phyloP scores from a whole-genome alignment of 1,139 yeast genomes.

The Yamadazyma siamensis region DNA sequence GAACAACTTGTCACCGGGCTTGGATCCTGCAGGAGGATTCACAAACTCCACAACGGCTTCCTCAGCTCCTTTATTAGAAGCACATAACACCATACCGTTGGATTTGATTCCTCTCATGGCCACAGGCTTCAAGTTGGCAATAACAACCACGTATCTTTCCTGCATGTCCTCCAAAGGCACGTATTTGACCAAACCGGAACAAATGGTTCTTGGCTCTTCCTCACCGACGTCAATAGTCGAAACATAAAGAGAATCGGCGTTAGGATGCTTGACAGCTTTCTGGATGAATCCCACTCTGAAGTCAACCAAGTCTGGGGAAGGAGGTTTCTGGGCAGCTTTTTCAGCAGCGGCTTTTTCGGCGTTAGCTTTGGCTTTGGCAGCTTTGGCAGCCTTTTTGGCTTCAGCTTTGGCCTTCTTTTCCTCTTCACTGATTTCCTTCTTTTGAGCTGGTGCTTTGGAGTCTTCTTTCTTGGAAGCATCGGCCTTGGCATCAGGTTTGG shows the following conservation, averaged over 20 bases:
- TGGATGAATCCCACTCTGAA: slow-evolving; percentile 95
- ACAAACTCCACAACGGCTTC: slow-evolving; percentile 80
- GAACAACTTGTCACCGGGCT: slow-evolving; percentile 95
- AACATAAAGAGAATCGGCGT: slow-evolving; percentile 93
- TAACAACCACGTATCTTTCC: slow-evolving; percentile 47
- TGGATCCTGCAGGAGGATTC: slow-evolving; percentile 90
- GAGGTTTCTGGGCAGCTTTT: slow-evolving; percentile 56
- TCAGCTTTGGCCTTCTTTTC: slow-evolving; percentile 58
- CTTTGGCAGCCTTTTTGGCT: slow-evolving; percentile 71
- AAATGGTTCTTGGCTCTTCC: slow-evolving; percentile 94
- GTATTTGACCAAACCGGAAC: slow-evolving; percentile 74
- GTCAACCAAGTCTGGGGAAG: slow-evolving; percentile 82
- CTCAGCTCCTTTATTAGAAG: too few relatives aligned
- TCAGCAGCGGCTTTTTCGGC: slow-evolving; percentile 57
- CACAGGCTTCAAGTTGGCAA: slow-evolving; percentile 62
- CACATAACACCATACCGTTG: slow-evolving; percentile 95
- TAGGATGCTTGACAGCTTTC: slow-evolving; percentile 95
- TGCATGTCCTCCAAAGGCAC: slow-evolving; percentile 47
- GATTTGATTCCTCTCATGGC: slow-evolving; percentile 88
- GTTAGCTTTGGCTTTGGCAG: slow-evolving; percentile 67
- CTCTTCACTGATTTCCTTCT: slow-evolving; percentile 45
- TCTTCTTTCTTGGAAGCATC: slow-evolving; percentile 15
- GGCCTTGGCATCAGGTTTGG: slow-evolving; percentile 20
- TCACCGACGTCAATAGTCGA: slow-evolving; percentile 97
- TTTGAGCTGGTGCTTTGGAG: slow-evolving; percentile 18